Evolutionary conservation across 208 protist species (phyloP).

Genomic region (Entamoeba histolytica): DNA sequence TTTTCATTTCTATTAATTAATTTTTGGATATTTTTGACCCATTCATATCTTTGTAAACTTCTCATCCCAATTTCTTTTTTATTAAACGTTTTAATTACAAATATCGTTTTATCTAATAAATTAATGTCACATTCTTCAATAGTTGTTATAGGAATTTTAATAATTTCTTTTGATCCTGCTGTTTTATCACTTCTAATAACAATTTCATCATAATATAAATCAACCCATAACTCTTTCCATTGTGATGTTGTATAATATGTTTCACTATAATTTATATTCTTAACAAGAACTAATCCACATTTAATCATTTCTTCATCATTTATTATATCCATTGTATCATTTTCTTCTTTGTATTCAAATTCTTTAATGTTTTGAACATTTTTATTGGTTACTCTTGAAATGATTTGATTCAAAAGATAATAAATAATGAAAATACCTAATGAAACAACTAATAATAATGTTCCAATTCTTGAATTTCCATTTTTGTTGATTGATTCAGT

Average conservation of each 20-base stretch:
- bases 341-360: too few relatives aligned
- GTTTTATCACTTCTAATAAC: neutral
- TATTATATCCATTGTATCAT: too few relatives aligned
- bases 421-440: neutral
- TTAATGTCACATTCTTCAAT: neutral
- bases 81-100: neutral
- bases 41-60: neutral
- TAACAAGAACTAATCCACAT: neutral
- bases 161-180: neutral
- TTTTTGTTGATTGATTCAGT: neutral
- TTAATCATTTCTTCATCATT: neutral
- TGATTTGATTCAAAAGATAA: neutral
- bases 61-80: neutral
- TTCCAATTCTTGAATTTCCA: neutral
- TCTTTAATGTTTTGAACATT: too few relatives aligned
- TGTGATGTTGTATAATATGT: neutral
- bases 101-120: neutral
- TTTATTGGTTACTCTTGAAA: neutral
- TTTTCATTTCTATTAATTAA: neutral
- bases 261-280: neutral
- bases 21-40: neutral
- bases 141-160: neutral
- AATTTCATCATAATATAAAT: neutral
- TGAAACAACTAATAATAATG: neutral
- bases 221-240: neutral